Conservation (phyloP, 176 grass and related monocot species). For the Metroxylon sagu region DNA sequence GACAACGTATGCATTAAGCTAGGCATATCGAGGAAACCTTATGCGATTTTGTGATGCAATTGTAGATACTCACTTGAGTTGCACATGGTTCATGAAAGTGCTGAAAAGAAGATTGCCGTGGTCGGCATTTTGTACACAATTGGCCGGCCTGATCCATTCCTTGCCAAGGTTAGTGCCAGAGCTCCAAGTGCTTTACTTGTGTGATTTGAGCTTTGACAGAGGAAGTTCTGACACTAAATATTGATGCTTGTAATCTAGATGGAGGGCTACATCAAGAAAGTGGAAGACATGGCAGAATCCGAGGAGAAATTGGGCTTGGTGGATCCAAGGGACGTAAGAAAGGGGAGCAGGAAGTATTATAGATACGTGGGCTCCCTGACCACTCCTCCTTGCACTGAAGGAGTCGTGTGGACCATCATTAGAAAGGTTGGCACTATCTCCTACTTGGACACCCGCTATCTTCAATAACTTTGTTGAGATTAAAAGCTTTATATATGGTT, state of each 20-base stretch:
- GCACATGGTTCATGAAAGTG: slow-evolving; percentile 61
- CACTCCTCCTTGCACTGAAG: slow-evolving; percentile 56
- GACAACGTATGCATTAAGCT: no score
- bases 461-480: neutral
- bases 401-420: slow-evolving; percentile 63
- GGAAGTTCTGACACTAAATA: neutral
- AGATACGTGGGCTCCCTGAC: slow-evolving; percentile 81
- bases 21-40: no score
- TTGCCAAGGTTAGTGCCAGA: slow-evolving; percentile 17
- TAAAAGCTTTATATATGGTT: neutral
- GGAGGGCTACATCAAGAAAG: slow-evolving; percentile 32
- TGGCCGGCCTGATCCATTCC: slow-evolving; percentile 36
- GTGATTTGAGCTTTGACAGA: neutral
- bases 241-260: slow-evolving; percentile 23
- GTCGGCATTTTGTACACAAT: slow-evolving; percentile 43
- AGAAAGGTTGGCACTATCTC: slow-evolving; percentile 28
- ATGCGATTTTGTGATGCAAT: neutral
- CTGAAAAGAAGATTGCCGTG: slow-evolving; percentile 31
- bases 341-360: slow-evolving; percentile 40
- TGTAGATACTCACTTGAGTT: slow-evolving; percentile 52
- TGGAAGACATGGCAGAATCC: slow-evolving; percentile 10
- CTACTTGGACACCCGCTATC: neutral
- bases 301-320: slow-evolving; percentile 19
- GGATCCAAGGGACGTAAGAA: slow-evolving; percentile 23
- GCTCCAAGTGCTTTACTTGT: neutral